These are phyloP conservation scores for Stevia rebaudiana DNA, from an alignment of 140 eudicot genomes.

Conservation along the genomic window DNA sequence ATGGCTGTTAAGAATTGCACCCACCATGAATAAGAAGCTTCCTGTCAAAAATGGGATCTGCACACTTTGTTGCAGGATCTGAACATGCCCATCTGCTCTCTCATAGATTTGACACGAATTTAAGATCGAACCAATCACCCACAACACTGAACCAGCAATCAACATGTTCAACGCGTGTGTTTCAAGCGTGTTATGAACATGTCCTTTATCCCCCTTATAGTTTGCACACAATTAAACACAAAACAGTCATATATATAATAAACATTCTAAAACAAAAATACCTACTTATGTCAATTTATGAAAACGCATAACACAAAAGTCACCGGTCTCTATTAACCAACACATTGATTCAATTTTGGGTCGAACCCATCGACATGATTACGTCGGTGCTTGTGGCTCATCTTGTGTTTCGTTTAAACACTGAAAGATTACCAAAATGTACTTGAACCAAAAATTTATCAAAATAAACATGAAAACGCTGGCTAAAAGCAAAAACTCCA, in stretches of 20 bases:
- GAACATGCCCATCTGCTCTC: constrained; percentile 92
- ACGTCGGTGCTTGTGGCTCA: too few species aligned
- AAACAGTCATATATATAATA: not conserved
- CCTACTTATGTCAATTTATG: too few species aligned
- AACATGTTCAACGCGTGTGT: constrained; percentile 58
- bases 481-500: too few species aligned
- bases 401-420: too few species aligned
- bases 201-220: constrained; percentile 57
- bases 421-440: too few species aligned
- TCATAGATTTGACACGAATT: constrained; percentile 86
- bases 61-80: constrained; percentile 70
- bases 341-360: too few species aligned
- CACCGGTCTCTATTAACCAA: too few species aligned
- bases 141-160: constrained; percentile 59
- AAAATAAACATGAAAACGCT: too few species aligned
- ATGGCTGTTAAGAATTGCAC: constrained; percentile 45
- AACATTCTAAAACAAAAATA: too few species aligned
- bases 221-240: not conserved
- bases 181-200: constrained; percentile 36
- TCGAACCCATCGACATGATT: too few species aligned
- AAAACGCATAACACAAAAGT: too few species aligned
- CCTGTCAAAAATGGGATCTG: constrained; percentile 74
- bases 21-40: constrained; percentile 68
- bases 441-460: too few species aligned
- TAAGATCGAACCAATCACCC: constrained; percentile 79